Conservation (phyloP, 2,329 filamentous ascomycete species). For the Fusarium liriodendri region DNA sequence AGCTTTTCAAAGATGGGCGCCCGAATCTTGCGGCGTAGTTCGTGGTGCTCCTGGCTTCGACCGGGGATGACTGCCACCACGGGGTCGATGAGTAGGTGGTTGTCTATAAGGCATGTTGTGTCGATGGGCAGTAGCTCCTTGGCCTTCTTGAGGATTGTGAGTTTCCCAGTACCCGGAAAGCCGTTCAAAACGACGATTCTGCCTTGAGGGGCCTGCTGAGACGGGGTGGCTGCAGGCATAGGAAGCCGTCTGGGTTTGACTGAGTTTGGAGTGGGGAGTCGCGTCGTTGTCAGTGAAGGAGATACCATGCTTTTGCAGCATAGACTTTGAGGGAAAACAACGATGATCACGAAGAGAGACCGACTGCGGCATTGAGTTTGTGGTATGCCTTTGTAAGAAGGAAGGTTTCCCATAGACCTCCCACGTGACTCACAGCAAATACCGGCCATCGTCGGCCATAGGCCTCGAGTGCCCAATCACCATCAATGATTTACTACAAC, state of each 20-base stretch:
- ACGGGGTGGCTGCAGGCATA: background rate
- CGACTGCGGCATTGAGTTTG: background rate
- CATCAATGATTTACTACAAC: background rate
- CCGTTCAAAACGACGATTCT: conserved; percentile 35
- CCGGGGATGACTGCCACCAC: conserved; percentile 19
- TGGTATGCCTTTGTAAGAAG: background rate
- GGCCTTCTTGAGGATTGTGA: conserved; percentile 29
- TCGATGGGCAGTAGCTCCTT: conserved; percentile 12
- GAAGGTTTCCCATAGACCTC: background rate
- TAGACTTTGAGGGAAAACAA: background rate
- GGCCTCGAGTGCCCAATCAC: background rate
- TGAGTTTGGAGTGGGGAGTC: background rate
- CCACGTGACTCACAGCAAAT: background rate
- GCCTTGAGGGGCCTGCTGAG: background rate
- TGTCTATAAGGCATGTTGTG: conserved; percentile 29
- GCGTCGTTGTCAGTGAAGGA: background rate
- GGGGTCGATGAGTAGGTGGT: conserved; percentile 37
- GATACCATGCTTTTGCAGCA: background rate
- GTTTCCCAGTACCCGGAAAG: conserved; percentile 35
- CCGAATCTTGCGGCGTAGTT: conserved; percentile 27
- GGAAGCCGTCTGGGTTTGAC: background rate
- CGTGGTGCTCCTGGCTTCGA: conserved; percentile 29
- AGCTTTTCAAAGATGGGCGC: conserved; percentile 27
- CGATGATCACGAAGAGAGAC: background rate
- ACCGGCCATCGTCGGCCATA: background rate